phyloP scores from a whole-genome alignment of 352 stramenopile species.

The Elongisporangium anandrum region DNA sequence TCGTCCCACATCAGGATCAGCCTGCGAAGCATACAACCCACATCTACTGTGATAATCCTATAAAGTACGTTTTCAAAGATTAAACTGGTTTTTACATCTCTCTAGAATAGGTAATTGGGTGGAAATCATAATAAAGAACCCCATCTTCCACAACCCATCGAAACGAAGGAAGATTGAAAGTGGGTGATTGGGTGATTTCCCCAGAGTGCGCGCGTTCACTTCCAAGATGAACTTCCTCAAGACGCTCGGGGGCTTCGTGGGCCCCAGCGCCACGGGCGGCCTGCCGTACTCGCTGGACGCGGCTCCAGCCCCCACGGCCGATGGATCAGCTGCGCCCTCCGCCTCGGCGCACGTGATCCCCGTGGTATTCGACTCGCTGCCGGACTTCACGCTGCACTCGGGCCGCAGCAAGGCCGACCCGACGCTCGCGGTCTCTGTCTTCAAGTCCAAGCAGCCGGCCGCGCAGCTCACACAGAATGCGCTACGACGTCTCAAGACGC shows the following conservation, averaged over 20 bases:
- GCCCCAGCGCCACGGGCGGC: slow-evolving; percentile 57
- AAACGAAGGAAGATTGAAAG: neutral
- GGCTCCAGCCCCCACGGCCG: slow-evolving; percentile 9
- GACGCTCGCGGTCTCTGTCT: slow-evolving; percentile 82
- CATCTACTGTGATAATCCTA: too few species aligned
- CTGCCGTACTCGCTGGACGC: slow-evolving; percentile 64
- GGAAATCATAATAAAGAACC: neutral
- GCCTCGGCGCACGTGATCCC: slow-evolving; percentile 24
- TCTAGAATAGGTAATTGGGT: neutral
- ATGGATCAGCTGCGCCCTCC: slow-evolving; percentile 42
- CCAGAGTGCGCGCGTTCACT: neutral
- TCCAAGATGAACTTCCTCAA: slow-evolving; percentile 87
- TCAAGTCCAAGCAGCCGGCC: slow-evolving; percentile 87
- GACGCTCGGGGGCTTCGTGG: slow-evolving; percentile 72
- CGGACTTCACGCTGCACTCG: slow-evolving; percentile 83
- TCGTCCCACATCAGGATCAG: neutral
- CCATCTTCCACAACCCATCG: neutral
- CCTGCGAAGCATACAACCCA: neutral
- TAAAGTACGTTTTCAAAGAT: too few species aligned
- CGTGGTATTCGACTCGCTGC: slow-evolving; percentile 55
- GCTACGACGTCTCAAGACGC: slow-evolving; percentile 90
- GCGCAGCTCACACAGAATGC: slow-evolving; percentile 85
- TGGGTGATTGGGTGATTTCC: neutral
- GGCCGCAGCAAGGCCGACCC: slow-evolving; percentile 84
- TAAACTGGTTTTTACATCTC: neutral